A percentile compares a stretch with the other conserved stretches of the same genome.
Evolutionary conservation across 352 stramenopile genomes (phyloP).

Genomic region (Phytopythium sindhum): DNA sequence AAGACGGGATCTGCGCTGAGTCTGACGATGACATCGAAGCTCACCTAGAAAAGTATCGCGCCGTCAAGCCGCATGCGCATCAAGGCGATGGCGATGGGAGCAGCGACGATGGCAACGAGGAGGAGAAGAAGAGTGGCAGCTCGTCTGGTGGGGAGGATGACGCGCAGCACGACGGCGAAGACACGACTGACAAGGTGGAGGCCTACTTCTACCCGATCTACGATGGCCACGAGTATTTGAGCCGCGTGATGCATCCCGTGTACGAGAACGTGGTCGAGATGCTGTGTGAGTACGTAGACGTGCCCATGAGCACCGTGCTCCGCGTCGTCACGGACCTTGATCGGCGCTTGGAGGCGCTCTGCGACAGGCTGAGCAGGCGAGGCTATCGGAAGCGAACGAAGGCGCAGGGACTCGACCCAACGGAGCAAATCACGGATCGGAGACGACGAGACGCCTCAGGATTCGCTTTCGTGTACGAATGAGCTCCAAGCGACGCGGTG

Average conservation of each 20-base stretch:
- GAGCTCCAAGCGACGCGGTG: not conserved
- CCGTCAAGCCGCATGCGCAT: not conserved
- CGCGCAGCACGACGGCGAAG: not conserved
- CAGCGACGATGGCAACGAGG: not conserved
- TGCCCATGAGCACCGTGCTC: conserved; percentile 43
- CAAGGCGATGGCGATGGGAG: conserved; percentile 12
- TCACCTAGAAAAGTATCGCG: conserved; percentile 21
- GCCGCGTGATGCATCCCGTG: conserved; percentile 36
- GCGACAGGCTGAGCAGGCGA: conserved; percentile 12
- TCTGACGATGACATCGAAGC: conserved; percentile 46
- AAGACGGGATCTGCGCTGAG: conserved; percentile 50
- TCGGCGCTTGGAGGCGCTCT: conserved; percentile 23
- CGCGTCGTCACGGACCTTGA: conserved; percentile 24
- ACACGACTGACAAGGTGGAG: conserved; percentile 1
- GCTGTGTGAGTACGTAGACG: conserved; percentile 60
- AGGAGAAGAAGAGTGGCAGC: not conserved
- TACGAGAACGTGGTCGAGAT: conserved; percentile 64
- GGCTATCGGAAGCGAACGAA: not conserved
- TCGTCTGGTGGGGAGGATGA: not conserved
- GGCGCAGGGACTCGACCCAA: not conserved
- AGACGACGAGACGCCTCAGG: not conserved
- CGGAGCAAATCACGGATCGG: not conserved
- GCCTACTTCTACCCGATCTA: conserved; percentile 62
- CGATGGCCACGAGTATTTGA: conserved; percentile 4
- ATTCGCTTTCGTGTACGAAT: not conserved